Evolutionary conservation across 495 filamentous ascomycete genomes (phyloP), one percentile per base, ranked within the genome.

Genomic region (Trichocladium antarcticum): DNA sequence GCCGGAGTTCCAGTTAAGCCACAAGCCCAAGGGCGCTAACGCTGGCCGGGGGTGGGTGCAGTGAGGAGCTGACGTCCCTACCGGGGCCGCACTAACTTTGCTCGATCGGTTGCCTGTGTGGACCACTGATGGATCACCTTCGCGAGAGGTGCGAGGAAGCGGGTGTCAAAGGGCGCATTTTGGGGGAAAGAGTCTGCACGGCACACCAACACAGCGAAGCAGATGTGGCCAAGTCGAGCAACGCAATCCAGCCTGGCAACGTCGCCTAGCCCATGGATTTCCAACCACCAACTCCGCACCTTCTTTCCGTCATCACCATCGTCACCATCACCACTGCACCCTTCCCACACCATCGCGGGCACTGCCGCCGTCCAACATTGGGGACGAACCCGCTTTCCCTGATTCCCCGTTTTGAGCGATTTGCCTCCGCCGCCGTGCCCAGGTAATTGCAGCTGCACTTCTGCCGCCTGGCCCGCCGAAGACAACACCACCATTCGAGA

Each of bases 91-190:
- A 55, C 56, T 47, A 49, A 49, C 54, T 57, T 57, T 55, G 50
- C 56, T 61, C 55, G 54, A 62, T 60, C 54, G 59, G 57, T 48
- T 34, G 52, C 40, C n/a, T 34, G 44, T 46, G 61, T 48, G 59
- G 54, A 50, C 45, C 51, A 39, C 45, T 57, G 56, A 66, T 66
- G 60, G 60, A 66, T 64, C 60, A 63, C 58, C 62, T 65, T 59
- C 53, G 50, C 58, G 59, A 60, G 57, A 60, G 57, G 56, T 56
- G 59, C 52, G 54, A 58, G 49, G 53, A 58, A 62, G 57, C 57
- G 59, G 60, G 54, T 55, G 62, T 63, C 55, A 60, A 60, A 58
- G 54, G n/a, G 58, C 55, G 55, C 53, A 55, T 62, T 65, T 62
- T 53, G 57, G 58, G 58, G 50, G 40, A 55, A 55, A 63, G 57